These are phyloP conservation scores for Apiospora aurea DNA, from an alignment of 2,329 filamentous ascomycete species.

Conservation along the genomic window DNA sequence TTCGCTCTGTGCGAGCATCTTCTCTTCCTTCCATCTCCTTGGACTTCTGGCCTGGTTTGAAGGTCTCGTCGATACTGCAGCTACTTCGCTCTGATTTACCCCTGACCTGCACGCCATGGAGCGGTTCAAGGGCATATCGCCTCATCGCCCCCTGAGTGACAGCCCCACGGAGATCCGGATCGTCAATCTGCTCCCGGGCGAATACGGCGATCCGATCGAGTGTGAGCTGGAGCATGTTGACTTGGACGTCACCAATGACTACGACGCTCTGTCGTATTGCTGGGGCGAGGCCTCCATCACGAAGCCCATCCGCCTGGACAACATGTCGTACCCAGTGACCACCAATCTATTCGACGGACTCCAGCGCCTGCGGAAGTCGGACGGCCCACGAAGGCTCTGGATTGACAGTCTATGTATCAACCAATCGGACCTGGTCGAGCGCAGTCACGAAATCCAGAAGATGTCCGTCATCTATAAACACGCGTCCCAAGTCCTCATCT, in stretches of 20 bases:
- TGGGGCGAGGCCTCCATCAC: slow-evolving; percentile 33
- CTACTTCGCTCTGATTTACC: not conserved
- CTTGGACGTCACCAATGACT: slow-evolving; percentile 26
- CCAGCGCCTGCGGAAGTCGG: slow-evolving; percentile 27
- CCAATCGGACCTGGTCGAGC: slow-evolving; percentile 28
- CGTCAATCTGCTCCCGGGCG: slow-evolving; percentile 27
- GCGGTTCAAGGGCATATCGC: slow-evolving; percentile 29
- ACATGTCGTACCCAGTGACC: slow-evolving; percentile 30
- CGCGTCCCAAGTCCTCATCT: not conserved
- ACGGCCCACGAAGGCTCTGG: slow-evolving; percentile 30
- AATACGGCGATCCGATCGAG: slow-evolving; percentile 29
- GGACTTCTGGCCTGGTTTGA: not conserved
- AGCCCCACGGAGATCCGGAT: slow-evolving; percentile 28
- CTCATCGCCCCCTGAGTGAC: slow-evolving; percentile 30
- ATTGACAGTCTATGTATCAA: slow-evolving; percentile 35
- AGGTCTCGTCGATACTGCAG: not conserved
- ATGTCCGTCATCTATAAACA: not conserved
- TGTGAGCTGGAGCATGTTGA: slow-evolving; percentile 30
- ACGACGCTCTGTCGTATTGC: slow-evolving; percentile 33
- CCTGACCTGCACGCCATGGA: slow-evolving; percentile 28
- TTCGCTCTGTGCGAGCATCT: not conserved
- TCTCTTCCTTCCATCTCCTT: not conserved
- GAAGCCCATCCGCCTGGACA: slow-evolving; percentile 29
- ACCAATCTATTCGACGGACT: slow-evolving; percentile 28
- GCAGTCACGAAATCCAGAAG: slow-evolving; percentile 28